Conservation (phyloP, 108 stramenopile genomes). For the Cyclotella kingstonii region DNA sequence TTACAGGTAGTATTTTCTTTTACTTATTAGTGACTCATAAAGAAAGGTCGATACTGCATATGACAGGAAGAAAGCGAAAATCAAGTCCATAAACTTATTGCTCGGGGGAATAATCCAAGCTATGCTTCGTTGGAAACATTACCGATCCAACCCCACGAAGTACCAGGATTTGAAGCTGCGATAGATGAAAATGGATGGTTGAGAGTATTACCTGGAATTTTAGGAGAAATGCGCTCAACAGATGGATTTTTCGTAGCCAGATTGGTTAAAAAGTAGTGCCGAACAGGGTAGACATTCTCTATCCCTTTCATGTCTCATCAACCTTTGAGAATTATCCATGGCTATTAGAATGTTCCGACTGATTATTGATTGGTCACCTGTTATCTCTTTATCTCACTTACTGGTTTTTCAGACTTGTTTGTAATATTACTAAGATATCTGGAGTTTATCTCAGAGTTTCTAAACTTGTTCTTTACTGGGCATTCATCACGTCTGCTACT, state of each 20-base stretch:
- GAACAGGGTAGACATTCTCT: too few relatives aligned
- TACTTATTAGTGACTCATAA: not conserved
- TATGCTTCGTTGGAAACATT: constrained; percentile 43
- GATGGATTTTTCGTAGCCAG: constrained; percentile 87
- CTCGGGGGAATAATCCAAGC: constrained; percentile 16
- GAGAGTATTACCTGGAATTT: constrained; percentile 65
- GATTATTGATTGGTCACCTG: constrained; percentile 3
- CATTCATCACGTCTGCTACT: not conserved
- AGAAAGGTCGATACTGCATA: not conserved
- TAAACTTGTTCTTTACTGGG: not conserved
- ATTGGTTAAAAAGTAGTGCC: constrained; percentile 20
- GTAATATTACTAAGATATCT: constrained; percentile 9
- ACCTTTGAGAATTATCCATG: too few relatives aligned
- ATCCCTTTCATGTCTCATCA: too few relatives aligned
- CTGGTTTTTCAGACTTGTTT: not conserved
- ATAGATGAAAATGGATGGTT: constrained; percentile 80
- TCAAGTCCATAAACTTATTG: constrained; percentile 63
- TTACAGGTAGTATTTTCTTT: not conserved
- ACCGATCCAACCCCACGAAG: constrained; percentile 60
- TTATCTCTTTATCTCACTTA: not conserved
- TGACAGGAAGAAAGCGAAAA: constrained; percentile 67
- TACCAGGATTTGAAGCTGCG: constrained; percentile 78
- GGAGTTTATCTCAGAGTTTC: not conserved
- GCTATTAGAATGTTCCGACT: too few relatives aligned
- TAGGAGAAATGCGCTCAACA: constrained; percentile 49